Percentiles rank a stretch among this genome's conserved stretches.
Conservation (phyloP, 2,329 filamentous ascomycete genomes). For the Fusarium odoratissimum region DNA sequence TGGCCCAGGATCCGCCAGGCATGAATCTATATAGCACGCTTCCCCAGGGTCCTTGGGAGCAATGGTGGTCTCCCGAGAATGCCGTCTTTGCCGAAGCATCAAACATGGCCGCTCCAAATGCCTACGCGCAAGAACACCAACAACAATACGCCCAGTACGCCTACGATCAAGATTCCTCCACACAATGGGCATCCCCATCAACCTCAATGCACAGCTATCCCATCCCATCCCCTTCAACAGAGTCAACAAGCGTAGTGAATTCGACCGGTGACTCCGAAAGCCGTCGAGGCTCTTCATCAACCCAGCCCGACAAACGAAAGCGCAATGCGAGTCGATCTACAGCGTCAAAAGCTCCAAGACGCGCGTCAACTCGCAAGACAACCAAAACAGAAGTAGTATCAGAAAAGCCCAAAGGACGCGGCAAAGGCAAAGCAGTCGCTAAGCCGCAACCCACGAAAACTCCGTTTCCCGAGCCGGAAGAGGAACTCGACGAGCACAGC, state of each 20-base stretch:
- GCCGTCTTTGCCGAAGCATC: background rate
- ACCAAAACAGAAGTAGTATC: fast-evolving
- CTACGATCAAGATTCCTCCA: fast-evolving
- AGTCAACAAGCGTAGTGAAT: background rate
- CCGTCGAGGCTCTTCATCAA: background rate
- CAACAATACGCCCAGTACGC: background rate
- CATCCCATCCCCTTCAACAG: background rate
- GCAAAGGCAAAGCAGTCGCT: background rate
- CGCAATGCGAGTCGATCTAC: fast-evolving
- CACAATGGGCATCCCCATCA: background rate
- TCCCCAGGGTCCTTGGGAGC: background rate
- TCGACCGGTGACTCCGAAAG: background rate
- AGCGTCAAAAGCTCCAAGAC: background rate
- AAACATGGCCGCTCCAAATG: fast-evolving
- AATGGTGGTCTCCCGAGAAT: background rate
- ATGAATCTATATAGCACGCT: background rate
- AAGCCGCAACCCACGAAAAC: background rate
- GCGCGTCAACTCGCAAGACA: background rate
- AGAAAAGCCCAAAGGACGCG: background rate
- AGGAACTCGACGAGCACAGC: background rate
- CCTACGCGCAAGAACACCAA: background rate
- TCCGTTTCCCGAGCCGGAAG: background rate
- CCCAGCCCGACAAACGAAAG: background rate
- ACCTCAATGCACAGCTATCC: background rate
- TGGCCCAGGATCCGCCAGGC: background rate